These are phyloP conservation scores for Lentinula detonsa DNA, from an alignment of 768 basidiomycete genomes.

Conservation along the genomic window DNA sequence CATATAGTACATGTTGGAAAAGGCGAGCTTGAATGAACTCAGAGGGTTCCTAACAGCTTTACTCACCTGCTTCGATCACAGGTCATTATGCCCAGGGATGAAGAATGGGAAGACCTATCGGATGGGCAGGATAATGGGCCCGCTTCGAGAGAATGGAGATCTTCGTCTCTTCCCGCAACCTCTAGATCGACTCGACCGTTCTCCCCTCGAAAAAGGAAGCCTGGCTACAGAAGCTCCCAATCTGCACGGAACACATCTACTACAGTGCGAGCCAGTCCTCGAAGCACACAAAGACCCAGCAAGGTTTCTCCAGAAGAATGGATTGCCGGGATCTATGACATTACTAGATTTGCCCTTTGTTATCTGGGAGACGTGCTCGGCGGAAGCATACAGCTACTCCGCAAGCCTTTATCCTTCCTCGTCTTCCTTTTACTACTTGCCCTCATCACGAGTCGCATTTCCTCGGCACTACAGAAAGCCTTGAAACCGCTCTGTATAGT, in stretches of 20 bases:
- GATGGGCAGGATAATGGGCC: conserved; percentile 12
- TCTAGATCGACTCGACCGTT: neutral
- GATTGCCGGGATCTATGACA: neutral
- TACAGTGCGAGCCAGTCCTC: neutral
- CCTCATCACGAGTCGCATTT: conserved; percentile 33
- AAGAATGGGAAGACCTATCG: conserved; percentile 15
- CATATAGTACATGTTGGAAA: neutral
- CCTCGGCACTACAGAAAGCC: conserved; percentile 35
- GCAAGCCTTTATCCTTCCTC: conserved; percentile 49
- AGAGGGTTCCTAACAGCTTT: no score
- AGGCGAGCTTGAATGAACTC: neutral
- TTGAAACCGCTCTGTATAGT: conserved; percentile 57
- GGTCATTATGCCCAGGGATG: conserved; percentile 6
- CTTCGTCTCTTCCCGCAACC: neutral
- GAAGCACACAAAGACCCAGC: neutral
- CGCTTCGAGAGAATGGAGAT: neutral
- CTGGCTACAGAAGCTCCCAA: neutral
- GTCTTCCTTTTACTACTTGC: conserved; percentile 48
- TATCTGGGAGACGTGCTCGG: conserved; percentile 46
- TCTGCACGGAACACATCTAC: neutral
- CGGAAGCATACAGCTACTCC: conserved; percentile 42
- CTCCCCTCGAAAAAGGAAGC: conserved; percentile 11
- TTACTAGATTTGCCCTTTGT: conserved; percentile 14
- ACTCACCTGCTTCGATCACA: neutral
- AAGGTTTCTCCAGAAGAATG: conserved; percentile 2